Percentiles rank a stretch among this genome's conserved stretches.
Evolutionary conservation across 805 yeast genomes (phyloP).

Genomic region (Candida ficus): DNA sequence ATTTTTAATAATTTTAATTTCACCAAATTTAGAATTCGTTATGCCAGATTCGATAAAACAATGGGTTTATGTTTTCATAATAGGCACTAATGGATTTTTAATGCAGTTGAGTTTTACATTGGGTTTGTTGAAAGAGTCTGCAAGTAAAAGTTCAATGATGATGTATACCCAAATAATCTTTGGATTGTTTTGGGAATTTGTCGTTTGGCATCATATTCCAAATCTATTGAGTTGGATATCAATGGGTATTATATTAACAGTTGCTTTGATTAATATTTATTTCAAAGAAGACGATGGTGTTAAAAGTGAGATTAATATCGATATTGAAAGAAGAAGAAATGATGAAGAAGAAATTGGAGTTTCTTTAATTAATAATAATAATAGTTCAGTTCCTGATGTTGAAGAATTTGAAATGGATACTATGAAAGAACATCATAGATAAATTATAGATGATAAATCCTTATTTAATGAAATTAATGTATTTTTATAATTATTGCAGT

Average conservation of each 20-base stretch:
- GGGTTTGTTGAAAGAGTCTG: constrained; percentile 72
- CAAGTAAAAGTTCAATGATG: constrained; percentile 67
- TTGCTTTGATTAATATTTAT: constrained; percentile 39
- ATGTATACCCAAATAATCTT: constrained; percentile 66
- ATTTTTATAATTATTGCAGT: no score
- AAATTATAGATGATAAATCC: no score
- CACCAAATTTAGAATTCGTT: constrained; percentile 52
- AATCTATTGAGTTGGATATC: constrained; percentile 60
- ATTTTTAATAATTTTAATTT: constrained; percentile 38
- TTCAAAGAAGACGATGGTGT: constrained; percentile 19
- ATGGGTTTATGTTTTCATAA: constrained; percentile 52
- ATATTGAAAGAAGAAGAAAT: no score
- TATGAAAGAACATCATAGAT: no score
- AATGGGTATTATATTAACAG: constrained; percentile 50
- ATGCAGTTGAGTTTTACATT: constrained; percentile 72
- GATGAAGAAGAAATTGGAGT: no score
- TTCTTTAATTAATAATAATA: no score
- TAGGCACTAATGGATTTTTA: constrained; percentile 71
- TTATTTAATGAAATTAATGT: no score
- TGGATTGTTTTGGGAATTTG: constrained; percentile 64
- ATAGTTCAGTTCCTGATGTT: no score
- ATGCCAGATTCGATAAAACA: constrained; percentile 53
- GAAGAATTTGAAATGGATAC: no score
- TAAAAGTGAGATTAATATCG: no score
- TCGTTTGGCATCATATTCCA: constrained; percentile 67